Conservation (phyloP, 1,139 yeast genomes). For the Ogataea hybrid region DNA sequence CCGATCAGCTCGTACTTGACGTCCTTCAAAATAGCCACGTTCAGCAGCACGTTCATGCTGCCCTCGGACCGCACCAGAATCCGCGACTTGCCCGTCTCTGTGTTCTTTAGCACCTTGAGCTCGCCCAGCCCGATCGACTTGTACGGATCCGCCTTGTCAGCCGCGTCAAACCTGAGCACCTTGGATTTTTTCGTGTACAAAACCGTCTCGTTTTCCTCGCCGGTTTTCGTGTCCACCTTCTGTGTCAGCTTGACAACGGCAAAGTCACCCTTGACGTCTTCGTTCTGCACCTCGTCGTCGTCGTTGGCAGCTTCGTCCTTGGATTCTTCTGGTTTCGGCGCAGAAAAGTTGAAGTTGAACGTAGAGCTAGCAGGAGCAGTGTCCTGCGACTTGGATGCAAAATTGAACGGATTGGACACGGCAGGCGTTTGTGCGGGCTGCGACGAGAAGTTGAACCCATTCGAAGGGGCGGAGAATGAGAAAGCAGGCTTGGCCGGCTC, state of each 20-base stretch:
- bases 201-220: slow-evolving; percentile 80
- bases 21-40: slow-evolving; percentile 52
- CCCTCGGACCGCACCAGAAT: slow-evolving; percentile 86
- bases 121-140: slow-evolving; percentile 77
- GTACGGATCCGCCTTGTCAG: slow-evolving; percentile 49
- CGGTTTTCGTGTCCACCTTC: slow-evolving; percentile 57
- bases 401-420: slow-evolving; percentile 18
- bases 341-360: slow-evolving; percentile 25
- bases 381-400: slow-evolving; percentile 6
- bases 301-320: slow-evolving; percentile 13
- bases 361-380: slow-evolving; percentile 11
- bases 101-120: slow-evolving; percentile 64
- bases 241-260: slow-evolving; percentile 48
- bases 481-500: slow-evolving; percentile 6
- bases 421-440: not conserved
- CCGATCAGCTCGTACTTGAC: slow-evolving; percentile 58
- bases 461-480: slow-evolving; percentile 8
- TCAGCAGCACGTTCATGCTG: slow-evolving; percentile 69
- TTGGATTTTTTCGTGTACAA: slow-evolving; percentile 70
- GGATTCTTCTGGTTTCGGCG: slow-evolving; percentile 18
- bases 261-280: slow-evolving; percentile 45
- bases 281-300: slow-evolving; percentile 35
- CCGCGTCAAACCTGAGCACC: slow-evolving; percentile 58
- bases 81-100: slow-evolving; percentile 60
- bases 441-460: slow-evolving; percentile 4